Base-by-base conservation (phyloP, 148 eudicot genomes). In the Hydrangea macrophylla region DNA sequence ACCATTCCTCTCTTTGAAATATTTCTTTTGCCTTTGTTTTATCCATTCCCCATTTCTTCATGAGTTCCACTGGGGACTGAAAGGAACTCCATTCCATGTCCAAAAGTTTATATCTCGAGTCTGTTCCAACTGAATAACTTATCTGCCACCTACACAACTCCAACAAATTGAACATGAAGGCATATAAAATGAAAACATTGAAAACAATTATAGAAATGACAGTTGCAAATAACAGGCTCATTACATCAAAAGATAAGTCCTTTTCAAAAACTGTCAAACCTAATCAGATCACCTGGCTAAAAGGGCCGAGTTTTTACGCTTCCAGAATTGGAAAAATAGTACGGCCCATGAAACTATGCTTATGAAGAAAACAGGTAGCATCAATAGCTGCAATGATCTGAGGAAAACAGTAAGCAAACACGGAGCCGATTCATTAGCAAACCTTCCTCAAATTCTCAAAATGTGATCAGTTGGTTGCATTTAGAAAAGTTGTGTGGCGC, bases 261-360 rank as follows among this genome's bases (percentile, higher is more conserved):
- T 48, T 8, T 17, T 5, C 53, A n/a, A n/a, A n/a, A n/a, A n/a
- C n/a, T n/a, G n/a, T n/a, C n/a, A n/a, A n/a, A n/a, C n/a, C n/a
- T n/a, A 64, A 57, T 51, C 22, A 31, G 65, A 31, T 36, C 84
- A 93, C 98, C 98, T 88, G 42, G 92, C 79, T 62, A 85, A 64
- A 58, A 90, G 82, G 30, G 92, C 89, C 31, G 85, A 77, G 53
- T 88, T 93, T 77, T 90, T 93, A 33, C 98, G 96, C 76, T 88
- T 90, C 98, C 98, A 93, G 69, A 93, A 93, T 75, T 93, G 98
- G 81, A 90, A 82, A 80, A 93, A 83, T 71, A 86, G 70, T 35
- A 85, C 96, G 32, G 96, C 96, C 98, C 98, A 93, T 62, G 83
- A 82, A 65, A 86, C 79, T 9, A 88, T 66, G 63, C 78, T 56